Base-by-base conservation (phyloP, 2,329 filamentous ascomycete genomes). In the Hymenoscyphus fraxineus region DNA sequence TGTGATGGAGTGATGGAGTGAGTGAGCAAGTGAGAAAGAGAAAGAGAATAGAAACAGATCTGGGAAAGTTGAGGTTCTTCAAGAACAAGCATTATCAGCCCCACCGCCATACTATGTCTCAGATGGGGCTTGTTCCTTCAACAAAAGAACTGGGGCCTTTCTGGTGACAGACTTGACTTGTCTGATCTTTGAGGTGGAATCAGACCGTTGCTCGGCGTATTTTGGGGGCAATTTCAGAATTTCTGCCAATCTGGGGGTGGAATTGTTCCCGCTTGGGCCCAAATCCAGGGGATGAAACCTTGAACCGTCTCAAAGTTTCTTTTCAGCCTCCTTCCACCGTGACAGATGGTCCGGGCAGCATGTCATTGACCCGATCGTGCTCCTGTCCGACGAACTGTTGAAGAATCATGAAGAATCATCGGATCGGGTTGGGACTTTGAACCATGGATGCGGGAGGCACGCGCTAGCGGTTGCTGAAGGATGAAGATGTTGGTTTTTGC, bases 201-300 rank as follows among this genome's bases (percentile, higher is more conserved):
- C 55, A 58, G 55, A 58, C 55, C 27, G 32, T 22, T 31, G 27
- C 32, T 58, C 22, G 47, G 19, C 47, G 19, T 19, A 54, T 54
- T 54, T 54, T 54, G 47, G 19, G 22, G 44, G 27, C 27, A 27
- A 27, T 27, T 27, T 27, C 2, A 3, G 27, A 27, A 27, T 27
- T 27, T 27, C 2, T 27, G 27, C 27, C 44, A 51, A 6, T 51
- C 13, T n/a, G 44, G 16, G 3, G 31, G 55, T n/a, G 55, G 31
- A 35, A 35, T 38, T 58, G 55, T 58, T 22, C 3, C 47, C 47
- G 47, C 47, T 54, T 54, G 47, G 55, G 31, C 55, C 31, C 10
- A 58, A 22, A 35, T 58, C 31, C 16, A 38, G 31, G 55, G 31
- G 22, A 58, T 58, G 55, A 58, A 58, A 58, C 55, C 31, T 58